These are phyloP conservation scores for Hanseniaspora osmophila DNA, from an alignment of 805 yeast genomes.

Conservation along the genomic window DNA sequence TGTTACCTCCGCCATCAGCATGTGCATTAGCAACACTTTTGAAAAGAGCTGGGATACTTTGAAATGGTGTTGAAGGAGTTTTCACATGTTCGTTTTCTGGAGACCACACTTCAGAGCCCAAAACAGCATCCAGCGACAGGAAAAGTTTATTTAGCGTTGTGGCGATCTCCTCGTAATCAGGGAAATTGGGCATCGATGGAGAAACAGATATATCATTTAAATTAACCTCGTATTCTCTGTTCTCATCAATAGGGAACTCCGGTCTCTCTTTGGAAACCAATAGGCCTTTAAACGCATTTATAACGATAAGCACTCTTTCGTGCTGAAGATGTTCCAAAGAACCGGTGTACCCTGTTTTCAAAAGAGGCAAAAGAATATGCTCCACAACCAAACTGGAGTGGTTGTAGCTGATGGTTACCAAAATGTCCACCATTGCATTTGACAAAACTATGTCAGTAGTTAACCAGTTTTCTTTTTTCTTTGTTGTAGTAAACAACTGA, in stretches of 20 bases:
- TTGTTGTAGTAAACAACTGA: slow-evolving; percentile 38
- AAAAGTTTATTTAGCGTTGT: slow-evolving; percentile 40
- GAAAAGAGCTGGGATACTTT: slow-evolving; percentile 15
- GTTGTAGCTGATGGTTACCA: slow-evolving; percentile 67
- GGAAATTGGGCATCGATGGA: slow-evolving; percentile 17
- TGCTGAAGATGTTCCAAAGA: slow-evolving; percentile 48
- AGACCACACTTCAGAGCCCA: slow-evolving; percentile 33
- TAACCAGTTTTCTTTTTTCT: slow-evolving; percentile 65
- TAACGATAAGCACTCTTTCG: slow-evolving; percentile 57
- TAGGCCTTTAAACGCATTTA: slow-evolving; percentile 59
- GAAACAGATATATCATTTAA: slow-evolving; percentile 22
- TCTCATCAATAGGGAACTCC: slow-evolving; percentile 46
- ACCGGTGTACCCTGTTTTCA: slow-evolving; percentile 49
- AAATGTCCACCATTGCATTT: slow-evolving; percentile 52
- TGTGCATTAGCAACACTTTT: slow-evolving; percentile 1
- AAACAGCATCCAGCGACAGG: slow-evolving; percentile 43
- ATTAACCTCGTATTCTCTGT: slow-evolving; percentile 20
- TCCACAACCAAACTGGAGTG: slow-evolving; percentile 72
- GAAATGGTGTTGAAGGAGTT: slow-evolving; percentile 24
- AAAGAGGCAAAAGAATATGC: slow-evolving; percentile 56
- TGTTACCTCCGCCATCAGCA: neutral
- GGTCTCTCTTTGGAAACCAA: slow-evolving; percentile 59
- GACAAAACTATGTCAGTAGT: slow-evolving; percentile 46
- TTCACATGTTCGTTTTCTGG: slow-evolving; percentile 24
- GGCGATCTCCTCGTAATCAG: slow-evolving; percentile 59